phyloP scores from a whole-genome alignment of 73 alveolate species.

The Tetrahymena malaccensis region DNA sequence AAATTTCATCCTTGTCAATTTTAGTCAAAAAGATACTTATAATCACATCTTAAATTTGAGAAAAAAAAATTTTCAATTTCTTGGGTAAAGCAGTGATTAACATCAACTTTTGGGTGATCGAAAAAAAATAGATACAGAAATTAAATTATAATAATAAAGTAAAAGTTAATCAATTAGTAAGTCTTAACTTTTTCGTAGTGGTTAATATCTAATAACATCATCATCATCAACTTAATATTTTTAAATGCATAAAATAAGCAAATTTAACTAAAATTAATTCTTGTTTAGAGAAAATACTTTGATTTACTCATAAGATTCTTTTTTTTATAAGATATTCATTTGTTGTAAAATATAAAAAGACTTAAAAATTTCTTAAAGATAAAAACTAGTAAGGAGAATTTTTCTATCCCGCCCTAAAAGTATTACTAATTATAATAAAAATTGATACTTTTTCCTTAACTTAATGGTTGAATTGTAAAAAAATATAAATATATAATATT shows the following conservation, averaged over 20 bases:
- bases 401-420: not conserved
- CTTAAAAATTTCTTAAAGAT: not conserved
- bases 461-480: not conserved
- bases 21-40: not conserved
- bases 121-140: not conserved
- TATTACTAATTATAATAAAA: too few species aligned
- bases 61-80: not conserved
- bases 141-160: not conserved
- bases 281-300: not conserved
- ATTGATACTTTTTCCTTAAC: not conserved
- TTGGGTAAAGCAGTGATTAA: not conserved
- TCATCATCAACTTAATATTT: too few species aligned
- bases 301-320: not conserved
- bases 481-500: not conserved
- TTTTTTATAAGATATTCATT: too few species aligned
- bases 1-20: not conserved
- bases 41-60: not conserved
- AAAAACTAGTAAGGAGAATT: not conserved
- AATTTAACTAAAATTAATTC: too few species aligned
- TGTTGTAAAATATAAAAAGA: too few species aligned
- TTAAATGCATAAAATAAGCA: not conserved
- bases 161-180: not conserved
- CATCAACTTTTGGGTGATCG: not conserved
- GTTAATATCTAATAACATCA: too few species aligned
- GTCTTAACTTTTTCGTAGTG: not conserved